A percentile compares a stretch with the other conserved stretches of the same genome.
These are phyloP conservation scores for Dioscorea cayenensis DNA, from an alignment of 116 monocot genomes.

Conservation along the genomic window DNA sequence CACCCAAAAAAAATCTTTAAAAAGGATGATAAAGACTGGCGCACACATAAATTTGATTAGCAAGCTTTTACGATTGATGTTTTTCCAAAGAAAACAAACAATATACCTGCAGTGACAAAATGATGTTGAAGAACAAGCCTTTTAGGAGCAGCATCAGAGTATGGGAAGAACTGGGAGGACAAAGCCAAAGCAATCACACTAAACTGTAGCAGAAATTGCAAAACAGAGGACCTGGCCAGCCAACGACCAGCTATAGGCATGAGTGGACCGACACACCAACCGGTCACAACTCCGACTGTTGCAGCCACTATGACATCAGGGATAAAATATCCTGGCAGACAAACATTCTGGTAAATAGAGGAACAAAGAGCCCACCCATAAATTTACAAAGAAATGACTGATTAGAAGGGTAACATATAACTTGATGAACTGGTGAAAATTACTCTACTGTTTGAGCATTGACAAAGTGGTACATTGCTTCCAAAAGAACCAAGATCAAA, in stretches of 20 bases:
- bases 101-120: constrained; percentile 49
- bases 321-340: constrained; percentile 79
- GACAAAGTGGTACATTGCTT: too few species aligned
- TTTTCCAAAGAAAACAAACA: neutral
- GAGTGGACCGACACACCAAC: constrained; percentile 78
- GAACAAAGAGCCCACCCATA: too few species aligned
- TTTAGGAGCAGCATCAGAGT: constrained; percentile 77
- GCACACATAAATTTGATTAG: too few species aligned
- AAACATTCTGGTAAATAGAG: neutral
- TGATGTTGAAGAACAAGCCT: constrained; percentile 87
- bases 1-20: neutral
- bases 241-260: constrained; percentile 67
- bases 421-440: too few species aligned
- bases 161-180: constrained; percentile 85
- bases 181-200: constrained; percentile 63
- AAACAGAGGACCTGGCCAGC: constrained; percentile 61
- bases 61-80: too few species aligned
- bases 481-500: too few species aligned
- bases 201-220: constrained; percentile 65
- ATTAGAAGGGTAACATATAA: too few species aligned
- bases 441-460: too few species aligned
- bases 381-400: too few species aligned
- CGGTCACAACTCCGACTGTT: constrained; percentile 65
- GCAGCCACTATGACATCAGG: constrained; percentile 84
- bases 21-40: too few species aligned